Base-by-base conservation (phyloP, 2,329 filamentous ascomycete species). In the Aciculosporium take region DNA sequence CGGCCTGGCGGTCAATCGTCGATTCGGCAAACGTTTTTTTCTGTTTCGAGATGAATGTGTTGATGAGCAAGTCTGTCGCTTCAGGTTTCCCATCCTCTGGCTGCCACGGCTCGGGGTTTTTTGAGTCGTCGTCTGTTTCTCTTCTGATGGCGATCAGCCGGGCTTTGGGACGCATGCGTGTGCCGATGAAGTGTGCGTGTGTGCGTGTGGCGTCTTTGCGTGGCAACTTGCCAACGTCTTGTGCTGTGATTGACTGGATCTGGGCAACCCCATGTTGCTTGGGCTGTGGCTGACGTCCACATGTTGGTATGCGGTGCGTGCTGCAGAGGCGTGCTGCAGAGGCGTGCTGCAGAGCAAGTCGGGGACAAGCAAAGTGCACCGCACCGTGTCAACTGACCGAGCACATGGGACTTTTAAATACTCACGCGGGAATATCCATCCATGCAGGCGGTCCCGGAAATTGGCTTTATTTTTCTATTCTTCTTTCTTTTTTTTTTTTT, bases 1-100 rank as follows among this genome's bases (percentile, higher is more conserved):
- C 40, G 37, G 40, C 43, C 29, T 31, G 29, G 34, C 25, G 40
- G 37, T 33, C 37, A 45, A 33, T 23, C 25, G 20, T 45, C 43
- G 29, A 30, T 45, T n/a, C 28, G 30, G 17, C 27, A 15, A 37
- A 13, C 13, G 10, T 31, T 23, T 20, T 33, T 33, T 6, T 13
- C 15, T 20, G 12, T 13, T 17, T 20, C 15, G 30, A 13, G 10
- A 20, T 15, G 15, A 13, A 15, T 29, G 27, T 13, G 12, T n/a
- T n/a, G n/a, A n/a, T n/a, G n/a, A n/a, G n/a, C n/a, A n/a, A n/a
- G n/a, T n/a, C n/a, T n/a, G n/a, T n/a, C n/a, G n/a, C n/a, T n/a
- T n/a, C n/a, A n/a, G n/a, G n/a, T n/a, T n/a, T n/a, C n/a, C n/a
- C n/a, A n/a, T n/a, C 27, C 5, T 33, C 15, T 33, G n/a, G 15